Conservation (phyloP, 305 asterid species). For the Fraxinus nigra region DNA sequence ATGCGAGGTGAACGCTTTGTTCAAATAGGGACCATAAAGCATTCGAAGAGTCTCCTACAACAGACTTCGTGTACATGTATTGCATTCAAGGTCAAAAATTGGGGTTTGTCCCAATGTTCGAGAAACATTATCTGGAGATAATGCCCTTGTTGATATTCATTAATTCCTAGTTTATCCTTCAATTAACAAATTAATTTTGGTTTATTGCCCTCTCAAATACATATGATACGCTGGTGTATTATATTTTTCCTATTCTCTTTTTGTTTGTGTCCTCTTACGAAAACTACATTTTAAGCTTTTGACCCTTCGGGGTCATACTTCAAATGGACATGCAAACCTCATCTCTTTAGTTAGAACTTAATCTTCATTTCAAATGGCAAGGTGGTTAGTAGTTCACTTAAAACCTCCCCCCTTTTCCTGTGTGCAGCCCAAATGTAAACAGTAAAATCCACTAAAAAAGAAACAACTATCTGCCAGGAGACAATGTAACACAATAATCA, state of each 20-base stretch:
- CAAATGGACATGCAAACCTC: background rate
- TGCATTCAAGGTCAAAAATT: background rate
- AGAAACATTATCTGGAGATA: background rate
- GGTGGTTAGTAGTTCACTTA: background rate
- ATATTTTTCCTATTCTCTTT: background rate
- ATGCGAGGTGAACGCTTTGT: background rate
- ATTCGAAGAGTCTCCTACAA: background rate
- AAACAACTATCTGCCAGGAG: background rate
- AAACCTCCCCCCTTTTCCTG: background rate
- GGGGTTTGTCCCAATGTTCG: background rate
- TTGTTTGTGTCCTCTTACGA: background rate
- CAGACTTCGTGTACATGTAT: background rate
- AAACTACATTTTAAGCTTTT: background rate
- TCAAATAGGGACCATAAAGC: background rate
- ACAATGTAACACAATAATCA: background rate
- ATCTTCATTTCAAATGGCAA: background rate
- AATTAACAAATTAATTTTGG: background rate
- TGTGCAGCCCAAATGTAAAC: background rate
- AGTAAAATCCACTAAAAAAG: background rate
- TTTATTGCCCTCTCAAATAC: background rate
- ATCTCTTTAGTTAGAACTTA: background rate
- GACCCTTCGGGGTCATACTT: background rate
- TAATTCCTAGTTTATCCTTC: background rate
- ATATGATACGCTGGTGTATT: background rate
- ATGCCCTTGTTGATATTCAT: background rate